These are phyloP conservation scores for Vitis hybrid DNA, from an alignment of 177 flowering plant genomes.

Conservation along the genomic window DNA sequence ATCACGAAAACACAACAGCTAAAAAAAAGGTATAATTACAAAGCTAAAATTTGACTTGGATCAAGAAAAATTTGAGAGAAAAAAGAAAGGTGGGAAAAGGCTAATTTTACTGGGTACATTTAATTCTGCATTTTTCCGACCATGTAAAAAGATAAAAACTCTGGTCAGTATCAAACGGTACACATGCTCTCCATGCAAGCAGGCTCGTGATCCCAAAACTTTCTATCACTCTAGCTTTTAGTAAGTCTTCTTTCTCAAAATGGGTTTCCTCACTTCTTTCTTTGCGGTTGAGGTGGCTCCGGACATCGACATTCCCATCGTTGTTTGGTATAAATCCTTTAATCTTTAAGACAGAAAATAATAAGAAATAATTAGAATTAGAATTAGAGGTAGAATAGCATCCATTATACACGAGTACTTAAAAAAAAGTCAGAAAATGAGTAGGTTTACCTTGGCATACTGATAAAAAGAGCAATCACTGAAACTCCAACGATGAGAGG, in stretches of 20 bases:
- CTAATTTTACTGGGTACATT: no score
- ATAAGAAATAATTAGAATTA: neutral
- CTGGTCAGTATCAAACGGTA: no score
- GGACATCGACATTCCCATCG: slow-evolving; percentile 40
- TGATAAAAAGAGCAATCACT: slow-evolving; percentile 65
- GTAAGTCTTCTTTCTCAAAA: slow-evolving; percentile 72
- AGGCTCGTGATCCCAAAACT: slow-evolving; percentile 2
- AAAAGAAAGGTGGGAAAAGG: no score
- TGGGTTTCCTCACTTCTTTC: slow-evolving; percentile 60
- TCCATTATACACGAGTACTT: neutral
- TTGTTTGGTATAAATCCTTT: slow-evolving; percentile 68
- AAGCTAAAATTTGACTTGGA: no score
- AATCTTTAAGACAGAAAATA: slow-evolving; percentile 34
- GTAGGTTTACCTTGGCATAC: slow-evolving; percentile 75
- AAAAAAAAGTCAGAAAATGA: neutral
- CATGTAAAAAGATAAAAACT: no score
- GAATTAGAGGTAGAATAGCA: neutral
- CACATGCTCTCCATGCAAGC: no score
- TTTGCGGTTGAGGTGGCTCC: slow-evolving; percentile 44
- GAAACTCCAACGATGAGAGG: slow-evolving; percentile 80
- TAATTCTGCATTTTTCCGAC: no score
- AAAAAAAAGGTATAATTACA: no score
- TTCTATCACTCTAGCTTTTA: slow-evolving; percentile 22
- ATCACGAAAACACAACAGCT: no score
- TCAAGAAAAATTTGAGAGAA: no score